Conservation (phyloP, 2,329 filamentous ascomycete species). For the Aspergillus pseudoterreus region DNA sequence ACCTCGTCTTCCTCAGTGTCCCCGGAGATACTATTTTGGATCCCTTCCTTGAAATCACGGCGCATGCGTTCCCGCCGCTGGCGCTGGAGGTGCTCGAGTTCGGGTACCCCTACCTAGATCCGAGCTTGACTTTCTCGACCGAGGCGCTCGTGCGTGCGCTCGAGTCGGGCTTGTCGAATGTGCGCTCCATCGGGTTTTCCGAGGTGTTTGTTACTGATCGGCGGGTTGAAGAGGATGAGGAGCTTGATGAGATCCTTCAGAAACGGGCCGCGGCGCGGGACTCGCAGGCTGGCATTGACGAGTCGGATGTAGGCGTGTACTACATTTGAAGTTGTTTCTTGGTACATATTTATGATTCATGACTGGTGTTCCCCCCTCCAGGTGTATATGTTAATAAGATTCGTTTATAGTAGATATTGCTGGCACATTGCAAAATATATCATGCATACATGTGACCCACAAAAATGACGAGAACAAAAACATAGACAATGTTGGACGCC, state of each 20-base stretch:
- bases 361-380: neutral
- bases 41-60: conserved; percentile 25
- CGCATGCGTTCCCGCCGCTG: conserved; percentile 12
- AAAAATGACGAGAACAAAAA: neutral
- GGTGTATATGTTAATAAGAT: too few relatives aligned
- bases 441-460: neutral
- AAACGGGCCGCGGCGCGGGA: conserved; percentile 10
- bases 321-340: conserved; percentile 7
- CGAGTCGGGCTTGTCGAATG: conserved; percentile 19
- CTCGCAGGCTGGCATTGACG: neutral
- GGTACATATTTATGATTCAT: neutral
- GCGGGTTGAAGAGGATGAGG: conserved; percentile 20
- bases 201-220: conserved; percentile 20
- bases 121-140: conserved; percentile 19
- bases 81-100: conserved; percentile 28
- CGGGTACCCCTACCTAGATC: conserved; percentile 15
- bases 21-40: conserved; percentile 28
- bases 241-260: conserved; percentile 25
- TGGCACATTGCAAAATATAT: neutral
- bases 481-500: conserved; percentile 4
- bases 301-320: conserved; percentile 14
- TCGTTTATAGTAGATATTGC: neutral
- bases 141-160: conserved; percentile 19
- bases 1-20: conserved; percentile 26
- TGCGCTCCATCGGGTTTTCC: conserved; percentile 25